Evolutionary conservation across 805 yeast species (phyloP).

Genomic region (Kodamaea restingae): DNA sequence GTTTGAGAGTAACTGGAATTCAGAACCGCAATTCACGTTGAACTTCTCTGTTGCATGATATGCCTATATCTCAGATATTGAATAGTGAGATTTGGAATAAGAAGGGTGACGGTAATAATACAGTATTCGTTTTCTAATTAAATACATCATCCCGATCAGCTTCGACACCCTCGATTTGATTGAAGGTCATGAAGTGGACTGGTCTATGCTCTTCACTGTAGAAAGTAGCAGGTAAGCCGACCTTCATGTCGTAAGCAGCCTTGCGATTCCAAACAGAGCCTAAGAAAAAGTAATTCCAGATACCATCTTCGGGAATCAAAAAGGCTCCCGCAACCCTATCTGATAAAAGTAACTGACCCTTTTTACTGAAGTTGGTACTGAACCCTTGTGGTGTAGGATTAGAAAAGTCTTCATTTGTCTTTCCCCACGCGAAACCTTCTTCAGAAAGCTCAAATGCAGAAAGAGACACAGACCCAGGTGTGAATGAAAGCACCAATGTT

Average conservation of each 20-base stretch:
- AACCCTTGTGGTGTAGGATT: conserved; percentile 65
- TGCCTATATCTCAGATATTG: too few relatives aligned
- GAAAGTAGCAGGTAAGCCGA: conserved; percentile 77
- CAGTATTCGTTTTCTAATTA: too few relatives aligned
- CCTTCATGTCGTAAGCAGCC: conserved; percentile 56
- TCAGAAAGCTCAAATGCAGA: conserved; percentile 57
- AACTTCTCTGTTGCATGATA: too few relatives aligned
- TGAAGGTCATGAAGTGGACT: conserved; percentile 74
- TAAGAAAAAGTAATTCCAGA: conserved; percentile 91
- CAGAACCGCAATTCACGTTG: too few relatives aligned
- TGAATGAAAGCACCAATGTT: conserved; percentile 63
- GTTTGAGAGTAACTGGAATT: too few relatives aligned
- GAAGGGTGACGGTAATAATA: too few relatives aligned
- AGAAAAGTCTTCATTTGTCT: conserved; percentile 50
- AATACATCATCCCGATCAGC: conserved; percentile 68
- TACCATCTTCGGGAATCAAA: conserved; percentile 74
- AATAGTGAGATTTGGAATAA: too few relatives aligned
- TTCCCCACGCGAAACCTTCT: conserved; percentile 80
- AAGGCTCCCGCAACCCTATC: conserved; percentile 77
- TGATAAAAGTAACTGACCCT: conserved; percentile 68
- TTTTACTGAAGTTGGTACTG: conserved; percentile 52
- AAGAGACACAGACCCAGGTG: conserved; percentile 81
- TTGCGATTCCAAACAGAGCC: conserved; percentile 77
- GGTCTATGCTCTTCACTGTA: conserved; percentile 89
- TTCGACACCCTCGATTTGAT: conserved; percentile 56